A percentile compares a stretch with the other conserved stretches of the same genome.
These are phyloP conservation scores for Blyttiomyces sp. DNA, from an alignment of 371 early-diverging fungal species.

Conservation along the genomic window DNA sequence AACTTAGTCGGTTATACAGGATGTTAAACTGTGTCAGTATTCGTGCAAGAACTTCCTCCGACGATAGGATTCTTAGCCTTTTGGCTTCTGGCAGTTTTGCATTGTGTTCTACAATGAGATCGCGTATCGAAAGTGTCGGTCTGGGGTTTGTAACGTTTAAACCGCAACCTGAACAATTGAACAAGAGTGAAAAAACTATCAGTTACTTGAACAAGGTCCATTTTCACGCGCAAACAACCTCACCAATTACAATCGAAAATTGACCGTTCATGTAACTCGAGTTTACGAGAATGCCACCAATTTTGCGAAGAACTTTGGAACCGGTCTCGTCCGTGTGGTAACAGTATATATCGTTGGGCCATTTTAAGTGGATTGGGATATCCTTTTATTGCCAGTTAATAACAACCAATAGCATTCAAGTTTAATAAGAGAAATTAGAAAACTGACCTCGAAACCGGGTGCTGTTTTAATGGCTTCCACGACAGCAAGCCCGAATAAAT, in stretches of 20 bases:
- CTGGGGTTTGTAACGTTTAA: conserved; percentile 76
- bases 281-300: conserved; percentile 87
- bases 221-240: no score
- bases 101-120: conserved; percentile 61
- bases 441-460: conserved; percentile 66
- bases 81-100: conserved; percentile 18
- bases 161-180: conserved; percentile 61
- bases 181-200: not conserved
- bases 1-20: conserved; percentile 62
- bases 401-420: no score
- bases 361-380: conserved; percentile 81
- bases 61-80: conserved; percentile 48
- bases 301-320: conserved; percentile 52
- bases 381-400: no score
- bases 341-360: conserved; percentile 94
- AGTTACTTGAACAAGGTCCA: not conserved
- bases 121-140: conserved; percentile 84
- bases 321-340: conserved; percentile 16
- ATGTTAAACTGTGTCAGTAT: conserved; percentile 71
- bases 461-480: conserved; percentile 67
- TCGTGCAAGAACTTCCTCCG: conserved; percentile 72
- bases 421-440: no score
- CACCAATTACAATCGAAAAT: conserved; percentile 76
- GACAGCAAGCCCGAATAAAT: conserved; percentile 78
- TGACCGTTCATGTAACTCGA: conserved; percentile 65